These are phyloP conservation scores for Metschnikowia proteae DNA, from an alignment of 805 yeast genomes.

Conservation along the genomic window DNA sequence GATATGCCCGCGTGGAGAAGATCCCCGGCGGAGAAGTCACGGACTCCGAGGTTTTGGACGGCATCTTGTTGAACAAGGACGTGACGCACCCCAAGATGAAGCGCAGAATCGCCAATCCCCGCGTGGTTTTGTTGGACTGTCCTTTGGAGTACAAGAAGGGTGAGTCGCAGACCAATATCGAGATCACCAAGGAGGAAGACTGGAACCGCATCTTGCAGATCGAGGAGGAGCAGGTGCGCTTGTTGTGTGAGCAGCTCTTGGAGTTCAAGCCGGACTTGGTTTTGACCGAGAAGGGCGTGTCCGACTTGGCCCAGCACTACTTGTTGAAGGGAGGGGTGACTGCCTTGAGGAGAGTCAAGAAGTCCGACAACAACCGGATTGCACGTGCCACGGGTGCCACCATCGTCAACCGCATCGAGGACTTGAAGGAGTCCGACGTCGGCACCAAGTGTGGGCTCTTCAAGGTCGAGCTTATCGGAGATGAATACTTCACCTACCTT, in stretches of 20 bases:
- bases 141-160: slow-evolving; percentile 98
- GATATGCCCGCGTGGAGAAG: slow-evolving; percentile 91
- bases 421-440: slow-evolving; percentile 82
- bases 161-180: slow-evolving; percentile 97
- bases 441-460: slow-evolving; percentile 89
- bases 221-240: slow-evolving; percentile 94
- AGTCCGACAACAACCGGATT: slow-evolving; percentile 93
- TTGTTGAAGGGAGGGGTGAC: slow-evolving; percentile 89
- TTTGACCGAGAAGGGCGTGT: slow-evolving; percentile 96
- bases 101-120: slow-evolving; percentile 82
- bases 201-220: slow-evolving; percentile 94
- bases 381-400: slow-evolving; percentile 98
- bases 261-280: slow-evolving; percentile 89
- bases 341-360: slow-evolving; percentile 89
- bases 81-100: slow-evolving; percentile 99
- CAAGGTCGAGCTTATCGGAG: slow-evolving; percentile 93
- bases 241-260: slow-evolving; percentile 79
- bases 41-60: slow-evolving; percentile 83
- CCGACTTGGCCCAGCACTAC: slow-evolving; percentile 96
- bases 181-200: slow-evolving; percentile 92
- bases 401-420: slow-evolving; percentile 92
- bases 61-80: slow-evolving; percentile 91
- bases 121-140: slow-evolving; percentile 85
- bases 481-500: slow-evolving; percentile 88
- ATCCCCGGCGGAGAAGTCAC: slow-evolving; percentile 97